Conservation (phyloP, 495 filamentous ascomycete species). For the Apiosordaria backusii region DNA sequence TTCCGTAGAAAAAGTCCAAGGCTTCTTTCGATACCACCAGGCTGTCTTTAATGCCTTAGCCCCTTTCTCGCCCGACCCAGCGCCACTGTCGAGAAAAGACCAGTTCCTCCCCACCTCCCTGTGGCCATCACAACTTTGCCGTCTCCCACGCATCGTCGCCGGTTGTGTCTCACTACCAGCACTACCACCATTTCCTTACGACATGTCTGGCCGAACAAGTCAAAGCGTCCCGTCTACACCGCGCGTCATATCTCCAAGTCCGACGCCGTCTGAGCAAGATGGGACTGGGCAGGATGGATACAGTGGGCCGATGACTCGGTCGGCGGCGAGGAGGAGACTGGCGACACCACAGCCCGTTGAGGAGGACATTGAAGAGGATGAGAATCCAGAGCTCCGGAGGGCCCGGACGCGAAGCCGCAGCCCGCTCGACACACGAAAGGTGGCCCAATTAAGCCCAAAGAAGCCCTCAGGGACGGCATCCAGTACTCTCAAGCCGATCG, state of each 20-base stretch:
- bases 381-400: constrained; percentile 40
- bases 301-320: constrained; percentile 60
- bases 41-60: constrained; percentile 16
- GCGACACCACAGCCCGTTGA: constrained; percentile 34
- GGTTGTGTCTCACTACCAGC: constrained; percentile 50
- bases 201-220: constrained; percentile 35
- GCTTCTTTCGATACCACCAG: constrained; percentile 21
- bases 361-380: constrained; percentile 24
- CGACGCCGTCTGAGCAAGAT: constrained; percentile 55
- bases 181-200: constrained; percentile 44
- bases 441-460: constrained; percentile 44
- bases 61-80: constrained; percentile 11
- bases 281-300: constrained; percentile 49
- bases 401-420: constrained; percentile 50
- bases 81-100: constrained; percentile 48
- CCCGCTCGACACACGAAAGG: constrained; percentile 48
- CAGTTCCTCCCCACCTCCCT: constrained; percentile 40
- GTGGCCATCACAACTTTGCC: constrained; percentile 44
- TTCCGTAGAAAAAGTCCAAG: constrained; percentile 35
- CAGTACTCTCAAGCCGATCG: constrained; percentile 9
- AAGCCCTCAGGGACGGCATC: constrained; percentile 22
- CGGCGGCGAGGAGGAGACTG: constrained; percentile 52
- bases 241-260: constrained; percentile 67
- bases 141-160: constrained; percentile 46
- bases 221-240: constrained; percentile 20